phyloP scores from a whole-genome alignment of 495 filamentous ascomycete genomes.

The Zalerion maritima region DNA sequence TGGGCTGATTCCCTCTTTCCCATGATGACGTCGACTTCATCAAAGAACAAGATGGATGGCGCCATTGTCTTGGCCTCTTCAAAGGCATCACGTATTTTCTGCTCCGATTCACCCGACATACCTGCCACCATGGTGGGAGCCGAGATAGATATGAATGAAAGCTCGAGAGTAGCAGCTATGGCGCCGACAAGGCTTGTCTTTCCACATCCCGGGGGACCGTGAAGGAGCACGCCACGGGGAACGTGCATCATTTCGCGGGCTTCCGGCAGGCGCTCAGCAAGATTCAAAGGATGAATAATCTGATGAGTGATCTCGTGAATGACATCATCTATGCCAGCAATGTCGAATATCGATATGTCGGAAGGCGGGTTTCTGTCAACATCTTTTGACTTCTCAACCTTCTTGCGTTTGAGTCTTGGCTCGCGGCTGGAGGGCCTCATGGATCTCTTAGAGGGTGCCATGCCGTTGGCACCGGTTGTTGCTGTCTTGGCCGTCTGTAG shows the following conservation, averaged over 20 bases:
- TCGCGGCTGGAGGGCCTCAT: conserved; percentile 55
- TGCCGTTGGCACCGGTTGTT: background rate
- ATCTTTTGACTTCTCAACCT: conserved; percentile 27
- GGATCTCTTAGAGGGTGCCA: too few species aligned
- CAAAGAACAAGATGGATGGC: conserved; percentile 86
- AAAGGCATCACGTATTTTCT: conserved; percentile 82
- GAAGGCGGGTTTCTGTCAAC: conserved; percentile 58
- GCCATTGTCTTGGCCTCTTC: conserved; percentile 78
- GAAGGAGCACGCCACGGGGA: conserved; percentile 76
- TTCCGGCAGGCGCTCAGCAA: conserved; percentile 35
- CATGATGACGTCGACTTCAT: conserved; percentile 93
- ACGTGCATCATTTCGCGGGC: conserved; percentile 58
- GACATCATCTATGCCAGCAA: conserved; percentile 75
- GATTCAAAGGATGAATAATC: conserved; percentile 63
- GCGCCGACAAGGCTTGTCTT: conserved; percentile 92
- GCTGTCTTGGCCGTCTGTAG: conserved; percentile 12
- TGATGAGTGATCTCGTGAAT: conserved; percentile 63
- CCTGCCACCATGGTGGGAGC: conserved; percentile 83
- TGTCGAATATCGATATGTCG: conserved; percentile 59
- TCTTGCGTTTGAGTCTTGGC: conserved; percentile 51
- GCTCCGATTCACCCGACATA: conserved; percentile 94
- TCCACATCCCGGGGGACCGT: conserved; percentile 88
- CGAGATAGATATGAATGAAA: conserved; percentile 77
- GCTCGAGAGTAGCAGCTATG: conserved; percentile 69
- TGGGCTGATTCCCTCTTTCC: conserved; percentile 91